Base-by-base conservation (phyloP, 352 stramenopile genomes). In the Globisporangium yorkense region DNA sequence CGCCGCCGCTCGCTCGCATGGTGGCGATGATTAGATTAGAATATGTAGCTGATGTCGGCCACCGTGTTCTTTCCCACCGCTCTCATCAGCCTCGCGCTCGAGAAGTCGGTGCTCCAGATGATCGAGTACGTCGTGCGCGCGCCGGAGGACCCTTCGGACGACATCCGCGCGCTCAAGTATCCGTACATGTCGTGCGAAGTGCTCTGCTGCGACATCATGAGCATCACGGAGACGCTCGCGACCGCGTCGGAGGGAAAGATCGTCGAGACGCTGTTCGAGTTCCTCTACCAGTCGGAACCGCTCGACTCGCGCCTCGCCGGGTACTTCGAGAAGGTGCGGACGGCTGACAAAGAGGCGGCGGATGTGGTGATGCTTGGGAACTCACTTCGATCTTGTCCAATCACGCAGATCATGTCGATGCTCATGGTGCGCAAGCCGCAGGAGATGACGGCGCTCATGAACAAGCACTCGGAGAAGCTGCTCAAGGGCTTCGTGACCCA, bases 181-280 rank as follows among this genome's bases (percentile, higher is more conserved):
- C 95, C 96, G 24, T 99, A 98, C 85, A 98, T 99, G 95, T 81
- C 93, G 46, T 99, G 96, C 69, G 96, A 99, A 72, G 91, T 98
- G 49, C 89, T 99, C 54, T 98, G 94, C 75, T 99, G 93, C 64
- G 96, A 99, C 67, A 96, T 98, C 48, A 79, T 87, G 48, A 86
- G 80, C 52, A 97, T 98, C 59, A 89, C 97, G 6, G 87, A 98
- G 64, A 89, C 92, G 18, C 56, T 99, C 13, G 82, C 97, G 9
- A 74, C 58, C 0, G 70, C 67, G 1, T 71, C 59, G 0, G 68
- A 88, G 10, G 77, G 78, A 10, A 72, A 79, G 40, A 91, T 88
- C 41, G 74, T 98, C 13, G 89, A 97, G 55, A 77, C 92, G 6
- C 75, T 99, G 4, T 98, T 98, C 65, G 80, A 80, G 51, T 87